Base-by-base conservation (phyloP, 2,329 filamentous ascomycete genomes). In the Fusarium decemcellulare region DNA sequence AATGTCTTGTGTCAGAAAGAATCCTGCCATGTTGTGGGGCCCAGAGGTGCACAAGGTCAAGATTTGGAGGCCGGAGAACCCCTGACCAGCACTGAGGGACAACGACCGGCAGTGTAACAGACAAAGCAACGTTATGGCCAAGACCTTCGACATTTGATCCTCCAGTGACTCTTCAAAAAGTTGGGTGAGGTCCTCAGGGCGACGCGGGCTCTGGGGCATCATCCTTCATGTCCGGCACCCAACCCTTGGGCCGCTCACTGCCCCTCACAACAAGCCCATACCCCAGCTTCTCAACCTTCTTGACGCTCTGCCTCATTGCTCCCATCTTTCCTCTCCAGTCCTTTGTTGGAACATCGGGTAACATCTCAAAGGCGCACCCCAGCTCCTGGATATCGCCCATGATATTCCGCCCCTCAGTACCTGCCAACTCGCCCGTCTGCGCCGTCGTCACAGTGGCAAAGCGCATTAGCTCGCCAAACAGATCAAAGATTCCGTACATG, bases 391-490 rank as follows among this genome's bases (percentile, higher is more conserved):
- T 87, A 81, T 98, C 96, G 9, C 88, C 85, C 52, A 98, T 83
- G 44, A 98, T 92, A 7, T 90, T 90, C 40, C 89, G 80, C 14
- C 71, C 72, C 57, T 74, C 74, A 23, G 68, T 54, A 44, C 82
- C 81, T 5, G 83, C 85, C 66, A 85, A 79, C 72, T 79, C 82
- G 14, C 92, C 92, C 8, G 85, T 91, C 6, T 94, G 92, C 1
- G 94, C 94, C 78, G 97, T 92, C 29, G 91, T 90, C 7, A 95
- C 95, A 53, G 97, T 96, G 0, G 94, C 94, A 80, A 98, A 98
- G 32, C 95, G 89, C 96, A 99, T 99, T 84, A 98, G 86, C 83
- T 99, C 96, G 40, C 96, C 96, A 2, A 95, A 95, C 72, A 98
- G 88, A 79, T 99, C 96, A 76, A 97, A 98, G 3, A 99, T 82